A percentile compares a stretch with the other conserved stretches of the same genome.
Conservation (phyloP, 176 grass and related monocot genomes). For the Dactylis glomerata region DNA sequence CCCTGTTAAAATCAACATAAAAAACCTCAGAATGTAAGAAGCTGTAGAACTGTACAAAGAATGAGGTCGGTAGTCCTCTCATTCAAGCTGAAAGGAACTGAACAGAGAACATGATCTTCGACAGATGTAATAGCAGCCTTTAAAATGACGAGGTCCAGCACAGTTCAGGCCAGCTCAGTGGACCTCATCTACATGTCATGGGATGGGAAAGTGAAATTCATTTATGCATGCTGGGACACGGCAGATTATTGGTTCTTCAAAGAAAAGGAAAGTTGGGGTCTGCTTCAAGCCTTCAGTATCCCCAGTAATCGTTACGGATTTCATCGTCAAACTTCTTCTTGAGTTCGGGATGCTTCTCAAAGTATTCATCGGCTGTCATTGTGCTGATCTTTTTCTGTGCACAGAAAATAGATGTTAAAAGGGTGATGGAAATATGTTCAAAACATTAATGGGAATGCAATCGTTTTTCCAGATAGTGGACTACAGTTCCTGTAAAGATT, state of each 20-base stretch:
- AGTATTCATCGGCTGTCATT: slow-evolving; percentile 87
- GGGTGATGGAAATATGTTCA: neutral
- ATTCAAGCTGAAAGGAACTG: slow-evolving; percentile 17
- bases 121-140: neutral
- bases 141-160: neutral
- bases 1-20: neutral
- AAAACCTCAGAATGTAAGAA: neutral
- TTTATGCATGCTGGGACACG: neutral
- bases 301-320: slow-evolving; percentile 78
- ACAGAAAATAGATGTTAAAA: neutral
- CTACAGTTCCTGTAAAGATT: neutral
- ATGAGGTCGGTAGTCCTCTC: slow-evolving; percentile 13
- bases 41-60: neutral
- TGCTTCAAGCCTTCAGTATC: slow-evolving; percentile 54
- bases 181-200: neutral
- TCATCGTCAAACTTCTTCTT: slow-evolving; percentile 91
- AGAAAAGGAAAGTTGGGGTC: neutral
- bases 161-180: neutral
- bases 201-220: neutral
- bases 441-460: neutral
- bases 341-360: slow-evolving; percentile 83
- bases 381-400: slow-evolving; percentile 84
- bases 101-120: neutral
- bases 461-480: neutral
- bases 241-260: slow-evolving; percentile 27